These are phyloP conservation scores for Calonectria fujianensis DNA, from an alignment of 2,329 filamentous ascomycete genomes.

Conservation along the genomic window DNA sequence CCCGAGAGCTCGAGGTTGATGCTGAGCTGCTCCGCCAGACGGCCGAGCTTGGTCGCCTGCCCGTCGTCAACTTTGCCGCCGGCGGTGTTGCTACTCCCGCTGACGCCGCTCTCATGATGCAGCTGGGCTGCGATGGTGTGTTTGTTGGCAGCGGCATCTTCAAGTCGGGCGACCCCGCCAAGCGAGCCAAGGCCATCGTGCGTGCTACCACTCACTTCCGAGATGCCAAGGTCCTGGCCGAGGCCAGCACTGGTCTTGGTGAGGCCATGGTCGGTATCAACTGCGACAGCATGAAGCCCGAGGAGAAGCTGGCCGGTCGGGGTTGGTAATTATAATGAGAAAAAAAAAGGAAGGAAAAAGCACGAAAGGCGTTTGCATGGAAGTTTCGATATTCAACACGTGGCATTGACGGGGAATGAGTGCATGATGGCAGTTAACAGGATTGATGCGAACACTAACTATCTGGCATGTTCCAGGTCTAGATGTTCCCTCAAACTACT, in stretches of 20 bases:
- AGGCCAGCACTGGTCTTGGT: conserved; percentile 91
- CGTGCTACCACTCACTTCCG: conserved; percentile 93
- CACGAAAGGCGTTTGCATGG: conserved; percentile 17
- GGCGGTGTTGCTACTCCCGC: conserved; percentile 99
- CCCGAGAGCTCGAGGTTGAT: conserved; percentile 87
- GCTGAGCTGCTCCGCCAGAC: conserved; percentile 89
- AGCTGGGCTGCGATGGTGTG: conserved; percentile 97
- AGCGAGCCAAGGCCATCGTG: conserved; percentile 95
- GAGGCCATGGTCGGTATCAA: conserved; percentile 99
- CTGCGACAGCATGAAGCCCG: conserved; percentile 83
- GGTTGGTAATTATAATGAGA: conserved; percentile 82
- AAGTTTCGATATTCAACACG: conserved; percentile 14
- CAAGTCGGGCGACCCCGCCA: conserved; percentile 93
- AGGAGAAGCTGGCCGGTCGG: conserved; percentile 88
- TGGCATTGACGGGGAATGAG: neutral
- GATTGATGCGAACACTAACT: conserved; percentile 19
- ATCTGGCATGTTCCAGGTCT: neutral
- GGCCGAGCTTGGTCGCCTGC: conserved; percentile 89
- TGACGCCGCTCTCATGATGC: conserved; percentile 98
- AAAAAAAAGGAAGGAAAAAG: neutral
- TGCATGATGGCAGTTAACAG: conserved; percentile 10
- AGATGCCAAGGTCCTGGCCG: conserved; percentile 88
- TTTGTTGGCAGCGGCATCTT: conserved; percentile 99
- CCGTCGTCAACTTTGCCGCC: conserved; percentile 98
- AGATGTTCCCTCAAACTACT: conserved; percentile 22